Conservation (phyloP, 1,284 basidiomycete genomes). For the Trichosporon sp. region DNA sequence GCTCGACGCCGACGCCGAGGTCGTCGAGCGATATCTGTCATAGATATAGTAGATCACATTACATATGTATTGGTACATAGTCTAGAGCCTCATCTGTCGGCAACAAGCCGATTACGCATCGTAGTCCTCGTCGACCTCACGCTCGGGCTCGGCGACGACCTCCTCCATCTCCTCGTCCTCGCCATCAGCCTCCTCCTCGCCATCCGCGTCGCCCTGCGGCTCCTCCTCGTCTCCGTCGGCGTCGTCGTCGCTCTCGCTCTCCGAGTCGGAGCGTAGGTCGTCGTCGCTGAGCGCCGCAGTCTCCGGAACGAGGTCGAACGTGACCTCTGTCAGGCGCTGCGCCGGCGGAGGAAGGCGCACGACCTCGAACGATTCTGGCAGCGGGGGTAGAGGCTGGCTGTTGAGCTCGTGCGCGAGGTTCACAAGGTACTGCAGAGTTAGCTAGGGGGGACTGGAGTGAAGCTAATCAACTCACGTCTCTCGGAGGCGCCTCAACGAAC, state of each 20-base stretch:
- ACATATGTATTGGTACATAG: slow-evolving; percentile 4
- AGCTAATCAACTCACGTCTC: slow-evolving; percentile 66
- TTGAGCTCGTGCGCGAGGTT: slow-evolving; percentile 89
- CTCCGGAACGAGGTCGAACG: slow-evolving; percentile 90
- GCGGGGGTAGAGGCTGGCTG: slow-evolving; percentile 76
- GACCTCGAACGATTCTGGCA: slow-evolving; percentile 87
- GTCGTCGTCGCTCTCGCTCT: slow-evolving; percentile 24
- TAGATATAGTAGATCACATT: slow-evolving; percentile 4
- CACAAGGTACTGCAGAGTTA: slow-evolving; percentile 66
- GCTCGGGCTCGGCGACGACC: slow-evolving; percentile 25
- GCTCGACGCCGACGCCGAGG: slow-evolving; percentile 11
- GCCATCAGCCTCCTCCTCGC: slow-evolving; percentile 30
- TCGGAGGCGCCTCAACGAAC: slow-evolving; percentile 85
- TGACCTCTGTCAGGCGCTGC: slow-evolving; percentile 81
- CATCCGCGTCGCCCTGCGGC: slow-evolving; percentile 16
- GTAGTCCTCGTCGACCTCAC: slow-evolving; percentile 46
- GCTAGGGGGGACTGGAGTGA: not conserved
- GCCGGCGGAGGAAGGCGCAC: slow-evolving; percentile 72
- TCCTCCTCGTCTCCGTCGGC: slow-evolving; percentile 21
- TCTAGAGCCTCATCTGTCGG: not conserved
- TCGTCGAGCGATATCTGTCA: slow-evolving; percentile 16
- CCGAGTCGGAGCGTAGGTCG: slow-evolving; percentile 25
- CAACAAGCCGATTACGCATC: slow-evolving; percentile 25
- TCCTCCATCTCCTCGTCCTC: slow-evolving; percentile 44
- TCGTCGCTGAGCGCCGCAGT: slow-evolving; percentile 54